Evolutionary conservation across 2,329 filamentous ascomycete genomes (phyloP).

Genomic region (Xylariaceae sp.): DNA sequence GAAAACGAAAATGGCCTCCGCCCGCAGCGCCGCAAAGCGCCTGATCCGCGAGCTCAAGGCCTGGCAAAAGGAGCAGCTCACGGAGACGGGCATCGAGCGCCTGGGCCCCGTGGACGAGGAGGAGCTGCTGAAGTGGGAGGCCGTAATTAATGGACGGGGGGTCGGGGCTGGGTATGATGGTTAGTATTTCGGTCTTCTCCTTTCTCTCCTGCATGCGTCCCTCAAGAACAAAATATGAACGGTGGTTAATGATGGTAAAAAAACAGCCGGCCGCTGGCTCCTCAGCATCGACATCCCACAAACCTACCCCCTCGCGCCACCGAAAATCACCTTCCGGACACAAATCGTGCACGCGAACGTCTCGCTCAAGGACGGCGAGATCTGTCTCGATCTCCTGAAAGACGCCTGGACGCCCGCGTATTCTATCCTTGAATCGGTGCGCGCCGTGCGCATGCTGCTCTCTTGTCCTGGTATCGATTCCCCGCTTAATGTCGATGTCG

Average conservation of each 20-base stretch:
- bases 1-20: conserved; percentile 20
- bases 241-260: not conserved
- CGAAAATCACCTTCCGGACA: conserved; percentile 75
- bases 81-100: conserved; percentile 53
- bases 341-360: conserved; percentile 81
- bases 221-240: not conserved
- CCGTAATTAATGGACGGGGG: conserved; percentile 55
- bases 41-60: conserved; percentile 54
- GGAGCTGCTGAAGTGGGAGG: conserved; percentile 54
- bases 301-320: conserved; percentile 73
- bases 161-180: conserved; percentile 54
- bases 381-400: conserved; percentile 83
- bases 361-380: conserved; percentile 68
- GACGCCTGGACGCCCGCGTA: conserved; percentile 81
- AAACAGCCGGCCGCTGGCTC: conserved; percentile 69
- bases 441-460: conserved; percentile 66
- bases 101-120: conserved; percentile 50
- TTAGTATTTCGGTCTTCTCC: conserved; percentile 24
- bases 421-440: conserved; percentile 68
- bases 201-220: not conserved
- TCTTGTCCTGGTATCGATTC: conserved; percentile 64
- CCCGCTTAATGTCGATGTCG: conserved; percentile 75
- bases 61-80: conserved; percentile 45
- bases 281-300: conserved; percentile 70
- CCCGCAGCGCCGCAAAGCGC: conserved; percentile 49